Evolutionary conservation across 2,329 filamentous ascomycete species (phyloP), one percentile per base, ranked within the genome.

Genomic region (Aspergillus fumigatus): DNA sequence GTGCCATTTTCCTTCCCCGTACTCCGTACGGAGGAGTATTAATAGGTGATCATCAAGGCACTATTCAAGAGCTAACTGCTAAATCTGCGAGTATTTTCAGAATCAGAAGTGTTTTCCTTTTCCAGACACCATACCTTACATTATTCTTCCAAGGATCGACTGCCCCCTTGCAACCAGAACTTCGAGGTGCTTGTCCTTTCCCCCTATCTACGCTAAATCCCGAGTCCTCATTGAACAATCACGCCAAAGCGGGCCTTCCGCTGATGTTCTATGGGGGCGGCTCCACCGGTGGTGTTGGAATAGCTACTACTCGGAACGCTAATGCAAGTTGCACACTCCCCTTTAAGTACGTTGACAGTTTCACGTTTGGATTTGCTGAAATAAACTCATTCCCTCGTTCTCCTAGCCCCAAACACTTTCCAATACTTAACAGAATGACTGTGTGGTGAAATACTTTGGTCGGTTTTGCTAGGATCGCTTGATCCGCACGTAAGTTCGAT

Each of bases 231-330:
- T 48, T 54, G 38, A 51, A 55, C 52, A 48, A 52, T 60, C 54
- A 59, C 54, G 58, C 60, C 63, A 65, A 63, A 66, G 63, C 64
- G 61, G 65, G 60, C 56, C 58, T 59, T 62, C 62, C 62, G 61
- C 67, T 58, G 58, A 59, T 56, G 51, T 65, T 59, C 56, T 58
- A 64, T 59, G 62, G 62, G 62, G 59, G 58, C 53, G 62, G 59
- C 67, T 70, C 70, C 68, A 72, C 70, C 61, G 5, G 11, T 10
- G 23, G 11, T 25, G 5, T 25, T 7, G 19, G 23, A 23, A 21
- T 23, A 47, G 43, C 43, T 47, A 47, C 21, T 23, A 47, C 21
- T 23, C n/a, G 19, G 11, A 43, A 43, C 40, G 40, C 40, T 19
- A 19, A 19, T 43, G 40, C n/a, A 19, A 43, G n/a, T 43, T 47